Conservation (phyloP, 768 basidiomycete genomes). For the Ramaria rubella region DNA sequence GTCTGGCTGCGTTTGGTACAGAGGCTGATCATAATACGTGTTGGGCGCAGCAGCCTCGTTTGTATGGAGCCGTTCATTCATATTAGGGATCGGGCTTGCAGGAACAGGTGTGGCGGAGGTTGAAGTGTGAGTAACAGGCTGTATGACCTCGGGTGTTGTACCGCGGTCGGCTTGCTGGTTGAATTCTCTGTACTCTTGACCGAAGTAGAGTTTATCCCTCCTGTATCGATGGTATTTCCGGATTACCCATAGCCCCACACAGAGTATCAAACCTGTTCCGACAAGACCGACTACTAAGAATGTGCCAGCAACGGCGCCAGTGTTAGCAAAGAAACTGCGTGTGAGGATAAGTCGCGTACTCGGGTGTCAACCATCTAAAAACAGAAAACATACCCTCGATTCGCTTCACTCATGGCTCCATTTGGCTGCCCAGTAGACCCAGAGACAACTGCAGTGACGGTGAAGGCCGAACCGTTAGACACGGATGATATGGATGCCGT, state of each 20-base stretch:
- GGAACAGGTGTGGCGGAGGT: background rate
- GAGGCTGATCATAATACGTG: background rate
- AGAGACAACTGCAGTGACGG: constrained; percentile 6
- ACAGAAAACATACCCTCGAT: constrained; percentile 2
- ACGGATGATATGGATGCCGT: background rate
- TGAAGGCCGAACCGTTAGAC: background rate
- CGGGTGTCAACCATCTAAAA: background rate
- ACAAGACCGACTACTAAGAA: constrained; percentile 38
- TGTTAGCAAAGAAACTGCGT: constrained; percentile 41
- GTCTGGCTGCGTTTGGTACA: background rate
- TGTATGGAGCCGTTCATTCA: background rate
- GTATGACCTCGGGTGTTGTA: constrained; percentile 1
- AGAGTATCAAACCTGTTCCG: constrained; percentile 26
- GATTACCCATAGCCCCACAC: constrained; percentile 16
- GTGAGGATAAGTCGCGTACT: background rate
- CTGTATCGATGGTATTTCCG: background rate
- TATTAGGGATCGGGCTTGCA: background rate
- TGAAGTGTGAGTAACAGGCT: background rate
- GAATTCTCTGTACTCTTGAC: constrained; percentile 4
- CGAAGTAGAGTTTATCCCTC: background rate
- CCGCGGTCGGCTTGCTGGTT: background rate
- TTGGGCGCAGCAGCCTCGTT: background rate
- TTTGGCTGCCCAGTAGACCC: background rate
- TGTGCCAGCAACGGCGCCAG: constrained; percentile 40
- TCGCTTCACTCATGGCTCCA: background rate